Evolutionary conservation across 768 basidiomycete genomes (phyloP).

Genomic region (Omphalotus guepiniiformis): DNA sequence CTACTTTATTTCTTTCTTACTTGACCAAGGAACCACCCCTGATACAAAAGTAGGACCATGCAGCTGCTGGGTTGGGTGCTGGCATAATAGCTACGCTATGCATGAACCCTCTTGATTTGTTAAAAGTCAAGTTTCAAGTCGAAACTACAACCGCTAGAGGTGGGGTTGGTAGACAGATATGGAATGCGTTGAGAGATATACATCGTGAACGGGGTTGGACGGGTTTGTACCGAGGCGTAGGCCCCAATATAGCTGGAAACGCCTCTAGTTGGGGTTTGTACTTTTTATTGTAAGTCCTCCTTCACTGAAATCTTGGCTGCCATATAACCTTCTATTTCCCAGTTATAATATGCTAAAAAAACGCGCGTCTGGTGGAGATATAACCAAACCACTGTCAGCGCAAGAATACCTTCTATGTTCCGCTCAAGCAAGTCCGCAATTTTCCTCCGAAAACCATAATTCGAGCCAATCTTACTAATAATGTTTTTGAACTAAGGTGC

Average conservation of each 20-base stretch:
- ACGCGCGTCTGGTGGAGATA: conserved; percentile 64
- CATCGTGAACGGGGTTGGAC: conserved; percentile 70
- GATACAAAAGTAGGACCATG: conserved; percentile 88
- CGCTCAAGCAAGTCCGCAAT: conserved; percentile 90
- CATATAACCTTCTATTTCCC: not conserved
- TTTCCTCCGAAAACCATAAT: conserved; percentile 13
- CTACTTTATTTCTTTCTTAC: not conserved
- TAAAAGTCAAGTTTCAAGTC: conserved; percentile 94
- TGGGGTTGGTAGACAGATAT: conserved; percentile 71
- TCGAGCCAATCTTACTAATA: conserved; percentile 12
- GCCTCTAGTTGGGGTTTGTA: conserved; percentile 97
- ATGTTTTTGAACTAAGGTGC: conserved; percentile 55
- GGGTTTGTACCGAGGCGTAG: conserved; percentile 88
- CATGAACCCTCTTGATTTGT: conserved; percentile 95
- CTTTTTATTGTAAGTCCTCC: conserved; percentile 90
- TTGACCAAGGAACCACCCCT: not conserved
- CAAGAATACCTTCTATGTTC: conserved; percentile 83
- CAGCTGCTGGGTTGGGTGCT: conserved; percentile 88
- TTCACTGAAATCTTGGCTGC: not conserved
- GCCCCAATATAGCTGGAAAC: conserved; percentile 90
- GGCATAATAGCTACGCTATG: conserved; percentile 89
- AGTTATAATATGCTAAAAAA: conserved; percentile 96
- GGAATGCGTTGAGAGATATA: conserved; percentile 68
- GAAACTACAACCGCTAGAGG: conserved; percentile 60
- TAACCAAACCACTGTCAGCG: conserved; percentile 64